Base-by-base conservation (phyloP, 1,139 yeast genomes). In the Candida sanyaensis region DNA sequence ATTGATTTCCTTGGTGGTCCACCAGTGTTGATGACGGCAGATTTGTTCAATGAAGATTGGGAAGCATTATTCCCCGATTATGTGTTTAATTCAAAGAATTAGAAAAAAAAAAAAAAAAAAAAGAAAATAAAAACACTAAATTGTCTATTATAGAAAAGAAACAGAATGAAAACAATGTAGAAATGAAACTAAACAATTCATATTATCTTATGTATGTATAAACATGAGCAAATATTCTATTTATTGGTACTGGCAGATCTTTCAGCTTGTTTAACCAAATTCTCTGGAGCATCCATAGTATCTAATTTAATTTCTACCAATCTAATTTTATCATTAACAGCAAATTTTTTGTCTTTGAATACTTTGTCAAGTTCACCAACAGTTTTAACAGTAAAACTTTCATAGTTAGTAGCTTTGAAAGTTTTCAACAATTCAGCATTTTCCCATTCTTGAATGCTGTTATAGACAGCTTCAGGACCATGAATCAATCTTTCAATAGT, bases 401-500 rank as follows among this genome's bases (percentile, higher is more conserved):
- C 83, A 60, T 74, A 78, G 54, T 75, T 77, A 63, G 77, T 77
- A 56, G 92, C 90, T 64, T 86, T 88, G 73, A 88, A 88, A 46
- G 86, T 69, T 49, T 84, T 85, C 64, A 88, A 76, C 55, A 88
- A 65, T 50, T 76, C 75, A 67, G 79, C 75, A 73, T 88, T 88
- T 64, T 86, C 80, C 96, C 96, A 89, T 55, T 84, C 78, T 69
- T 88, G 95, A 62, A 89, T 83, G 61, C 85, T 88, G 68, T 89
- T 88, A 74, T 89, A 89, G 43, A 75, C 65, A 42, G 95, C 93
- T 40, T 72, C 76, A 59, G 78, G 83, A 58, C 96, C 96, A 70
- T 88, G 96, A 57, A 89, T 88, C 71, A 89, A 79, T 70, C 92
- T 82, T 74, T 89, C 96, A 66, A 88, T 88, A 55, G 96, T 88